Conservation (phyloP, 1,139 yeast genomes). For the Diutina mesorugosa region DNA sequence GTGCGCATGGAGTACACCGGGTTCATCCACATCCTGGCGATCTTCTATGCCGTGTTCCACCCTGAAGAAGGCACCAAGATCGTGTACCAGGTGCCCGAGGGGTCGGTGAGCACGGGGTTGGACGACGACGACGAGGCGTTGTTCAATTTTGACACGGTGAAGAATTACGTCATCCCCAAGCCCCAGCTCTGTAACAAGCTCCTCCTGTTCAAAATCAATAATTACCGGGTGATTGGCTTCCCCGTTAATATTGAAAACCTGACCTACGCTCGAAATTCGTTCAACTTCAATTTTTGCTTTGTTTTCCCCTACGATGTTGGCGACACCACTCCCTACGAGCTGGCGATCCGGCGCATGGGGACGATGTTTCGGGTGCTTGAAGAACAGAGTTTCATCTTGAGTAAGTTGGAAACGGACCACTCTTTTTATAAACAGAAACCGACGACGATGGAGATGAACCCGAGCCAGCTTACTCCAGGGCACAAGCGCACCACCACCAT, state of each 20-base stretch:
- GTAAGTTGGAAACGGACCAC: constrained; percentile 32
- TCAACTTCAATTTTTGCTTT: constrained; percentile 85
- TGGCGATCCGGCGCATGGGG: constrained; percentile 74
- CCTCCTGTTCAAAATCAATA: constrained; percentile 58
- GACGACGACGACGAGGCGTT: constrained; percentile 17
- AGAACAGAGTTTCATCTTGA: constrained; percentile 71
- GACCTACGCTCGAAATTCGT: constrained; percentile 78
- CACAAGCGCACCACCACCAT: constrained; percentile 28
- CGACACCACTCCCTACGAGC: constrained; percentile 77
- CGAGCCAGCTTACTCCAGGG: constrained; percentile 20
- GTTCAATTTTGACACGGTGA: constrained; percentile 74
- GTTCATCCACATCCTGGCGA: constrained; percentile 72
- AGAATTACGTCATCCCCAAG: constrained; percentile 87
- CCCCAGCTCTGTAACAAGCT: constrained; percentile 79
- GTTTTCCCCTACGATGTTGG: constrained; percentile 67
- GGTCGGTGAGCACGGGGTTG: constrained; percentile 6
- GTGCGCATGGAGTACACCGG: constrained; percentile 20
- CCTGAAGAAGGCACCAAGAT: constrained; percentile 94
- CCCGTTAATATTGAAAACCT: constrained; percentile 75
- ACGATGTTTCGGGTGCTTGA: constrained; percentile 83
- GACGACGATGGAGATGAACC: constrained; percentile 6
- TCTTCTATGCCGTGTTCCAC: constrained; percentile 86
- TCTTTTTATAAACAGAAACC: constrained; percentile 13
- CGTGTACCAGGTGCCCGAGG: constrained; percentile 73
- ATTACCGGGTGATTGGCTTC: constrained; percentile 70